Evolutionary conservation across 2,329 filamentous ascomycete genomes (phyloP).

Genomic region (Fusarium sp.): DNA sequence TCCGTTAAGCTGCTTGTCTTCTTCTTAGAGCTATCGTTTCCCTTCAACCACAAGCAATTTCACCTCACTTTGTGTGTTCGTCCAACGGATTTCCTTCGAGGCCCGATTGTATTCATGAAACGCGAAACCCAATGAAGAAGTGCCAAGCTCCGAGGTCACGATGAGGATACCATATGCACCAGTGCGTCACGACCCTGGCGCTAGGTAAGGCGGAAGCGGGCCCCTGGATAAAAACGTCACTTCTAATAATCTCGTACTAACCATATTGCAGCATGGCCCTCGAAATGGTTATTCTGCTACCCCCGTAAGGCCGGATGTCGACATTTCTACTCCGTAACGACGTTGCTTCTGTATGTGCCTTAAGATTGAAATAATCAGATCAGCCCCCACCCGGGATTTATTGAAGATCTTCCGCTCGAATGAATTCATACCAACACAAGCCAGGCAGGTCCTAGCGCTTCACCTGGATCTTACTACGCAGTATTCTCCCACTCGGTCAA

Average conservation of each 20-base stretch:
- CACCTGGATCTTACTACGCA: slow-evolving; percentile 3
- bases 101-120: slow-evolving; percentile 17
- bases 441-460: slow-evolving; percentile 34
- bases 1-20: neutral
- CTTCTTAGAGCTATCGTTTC: neutral
- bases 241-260: slow-evolving; percentile 12
- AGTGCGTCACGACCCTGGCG: slow-evolving; percentile 33
- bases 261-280: slow-evolving; percentile 14
- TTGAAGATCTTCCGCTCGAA: slow-evolving; percentile 38
- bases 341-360: slow-evolving; percentile 19
- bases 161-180: slow-evolving; percentile 14
- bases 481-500: slow-evolving; percentile 13
- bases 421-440: slow-evolving; percentile 29
- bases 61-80: no score
- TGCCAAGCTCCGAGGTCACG: slow-evolving; percentile 26
- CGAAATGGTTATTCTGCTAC: slow-evolving; percentile 2
- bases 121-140: slow-evolving; percentile 21
- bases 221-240: slow-evolving; percentile 14
- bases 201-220: slow-evolving; percentile 22
- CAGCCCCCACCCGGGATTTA: slow-evolving; percentile 36
- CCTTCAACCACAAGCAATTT: neutral
- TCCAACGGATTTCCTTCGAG: neutral
- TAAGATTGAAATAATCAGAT: slow-evolving; percentile 28
- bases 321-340: neutral
- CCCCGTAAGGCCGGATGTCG: neutral